Percentiles rank a stretch among this genome's conserved stretches.
Evolutionary conservation across 495 filamentous ascomycete genomes (phyloP).

Genomic region (Pyrenula aspistea): DNA sequence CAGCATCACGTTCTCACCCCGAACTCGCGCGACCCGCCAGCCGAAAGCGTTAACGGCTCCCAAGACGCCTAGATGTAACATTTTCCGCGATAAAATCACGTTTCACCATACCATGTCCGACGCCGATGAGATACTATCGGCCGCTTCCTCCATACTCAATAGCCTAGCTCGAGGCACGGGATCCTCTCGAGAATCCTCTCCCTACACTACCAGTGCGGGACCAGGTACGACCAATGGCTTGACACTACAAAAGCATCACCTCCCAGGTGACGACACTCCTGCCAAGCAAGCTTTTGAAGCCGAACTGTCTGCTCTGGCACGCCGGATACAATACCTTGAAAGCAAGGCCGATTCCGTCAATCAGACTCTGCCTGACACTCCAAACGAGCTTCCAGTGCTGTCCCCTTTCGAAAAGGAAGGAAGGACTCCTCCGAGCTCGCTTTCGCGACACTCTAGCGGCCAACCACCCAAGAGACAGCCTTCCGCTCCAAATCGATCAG

Average conservation of each 20-base stretch:
- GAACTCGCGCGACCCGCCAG: neutral
- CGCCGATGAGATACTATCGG: constrained; percentile 50
- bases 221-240: constrained; percentile 20
- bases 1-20: neutral
- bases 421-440: constrained; percentile 15
- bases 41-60: neutral
- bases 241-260: constrained; percentile 32
- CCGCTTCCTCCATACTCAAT: constrained; percentile 50
- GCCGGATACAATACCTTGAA: constrained; percentile 59
- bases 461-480: constrained; percentile 8
- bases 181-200: constrained; percentile 20
- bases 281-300: constrained; percentile 58
- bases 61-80: neutral
- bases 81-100: neutral
- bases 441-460: constrained; percentile 8
- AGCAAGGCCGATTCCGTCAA: constrained; percentile 44
- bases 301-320: constrained; percentile 56
- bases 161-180: constrained; percentile 39
- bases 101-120: constrained; percentile 28
- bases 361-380: constrained; percentile 49
- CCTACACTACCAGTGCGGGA: constrained; percentile 24
- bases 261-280: constrained; percentile 52
- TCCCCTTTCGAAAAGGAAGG: constrained; percentile 40
- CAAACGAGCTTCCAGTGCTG: constrained; percentile 38
- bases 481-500: constrained; percentile 9